Conservation (phyloP, 192 early-diverging fungal species). For the Dissophora ornata region DNA sequence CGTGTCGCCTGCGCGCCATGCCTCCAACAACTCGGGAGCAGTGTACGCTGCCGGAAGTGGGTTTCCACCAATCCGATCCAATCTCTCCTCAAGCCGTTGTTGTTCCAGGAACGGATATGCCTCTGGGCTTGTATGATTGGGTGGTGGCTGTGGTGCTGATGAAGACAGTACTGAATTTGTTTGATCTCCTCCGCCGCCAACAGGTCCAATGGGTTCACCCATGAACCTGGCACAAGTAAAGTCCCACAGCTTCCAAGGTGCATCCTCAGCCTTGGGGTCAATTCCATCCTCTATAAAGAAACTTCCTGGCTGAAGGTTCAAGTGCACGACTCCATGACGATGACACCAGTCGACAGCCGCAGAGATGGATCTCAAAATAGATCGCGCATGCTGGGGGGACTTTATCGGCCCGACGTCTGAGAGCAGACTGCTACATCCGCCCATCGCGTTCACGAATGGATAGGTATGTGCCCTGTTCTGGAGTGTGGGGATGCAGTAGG, state of each 20-base stretch:
- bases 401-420: constrained; percentile 31
- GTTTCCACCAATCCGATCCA: constrained; percentile 39
- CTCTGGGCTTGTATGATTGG: constrained; percentile 2
- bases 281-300: constrained; percentile 52
- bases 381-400: constrained; percentile 31
- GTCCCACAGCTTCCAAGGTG: constrained; percentile 53
- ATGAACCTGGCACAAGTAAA: constrained; percentile 49
- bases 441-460: constrained; percentile 52
- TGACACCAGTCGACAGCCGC: constrained; percentile 52
- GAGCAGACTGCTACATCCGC: constrained; percentile 36
- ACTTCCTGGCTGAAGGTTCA: constrained; percentile 48
- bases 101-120: constrained; percentile 32
- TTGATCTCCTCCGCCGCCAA: constrained; percentile 40
- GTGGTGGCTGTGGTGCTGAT: constrained; percentile 3
- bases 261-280: constrained; percentile 36
- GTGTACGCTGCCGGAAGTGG: constrained; percentile 44
- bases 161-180: too few species aligned
- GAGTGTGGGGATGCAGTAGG: constrained; percentile 43
- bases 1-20: constrained; percentile 41
- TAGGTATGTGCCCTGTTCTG: constrained; percentile 35
- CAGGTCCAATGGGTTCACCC: constrained; percentile 40
- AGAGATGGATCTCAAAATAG: constrained; percentile 38
- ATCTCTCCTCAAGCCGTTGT: constrained; percentile 17
- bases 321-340: constrained; percentile 45
- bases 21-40: constrained; percentile 44